phyloP scores from a whole-genome alignment of 2,329 filamentous ascomycete genomes.

The Exophiala viscosa region DNA sequence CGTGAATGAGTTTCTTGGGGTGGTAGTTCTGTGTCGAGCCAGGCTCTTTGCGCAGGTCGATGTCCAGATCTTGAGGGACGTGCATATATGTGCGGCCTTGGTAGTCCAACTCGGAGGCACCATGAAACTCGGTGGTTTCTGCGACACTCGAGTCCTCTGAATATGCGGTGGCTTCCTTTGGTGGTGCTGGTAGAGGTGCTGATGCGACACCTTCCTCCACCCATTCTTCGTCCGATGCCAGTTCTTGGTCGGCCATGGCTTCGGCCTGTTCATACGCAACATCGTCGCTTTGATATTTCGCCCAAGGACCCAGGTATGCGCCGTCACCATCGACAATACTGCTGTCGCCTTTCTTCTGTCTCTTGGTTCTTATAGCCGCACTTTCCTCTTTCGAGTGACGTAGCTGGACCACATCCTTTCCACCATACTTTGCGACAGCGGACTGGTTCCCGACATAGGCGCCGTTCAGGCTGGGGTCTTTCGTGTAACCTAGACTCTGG shows the following conservation, averaged over 20 bases:
- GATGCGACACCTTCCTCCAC: conserved; percentile 68
- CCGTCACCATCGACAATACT: conserved; percentile 79
- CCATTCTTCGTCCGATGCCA: conserved; percentile 75
- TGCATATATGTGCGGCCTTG: conserved; percentile 98
- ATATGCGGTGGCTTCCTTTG: conserved; percentile 51
- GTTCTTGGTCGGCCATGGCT: conserved; percentile 65
- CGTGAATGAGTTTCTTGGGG: conserved; percentile 88
- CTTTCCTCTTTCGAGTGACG: conserved; percentile 67
- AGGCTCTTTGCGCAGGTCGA: conserved; percentile 76
- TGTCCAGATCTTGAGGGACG: conserved; percentile 81
- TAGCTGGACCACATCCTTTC: conserved; percentile 53
- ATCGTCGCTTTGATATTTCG: conserved; percentile 71
- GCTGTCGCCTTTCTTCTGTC: conserved; percentile 81
- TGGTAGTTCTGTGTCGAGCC: conserved; percentile 84
- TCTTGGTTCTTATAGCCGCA: conserved; percentile 63
- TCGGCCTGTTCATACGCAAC: conserved; percentile 65
- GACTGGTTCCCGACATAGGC: conserved; percentile 48
- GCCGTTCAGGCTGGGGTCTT: conserved; percentile 43
- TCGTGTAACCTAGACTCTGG: conserved; percentile 59
- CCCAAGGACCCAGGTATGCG: conserved; percentile 94
- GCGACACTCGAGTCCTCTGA: conserved; percentile 57
- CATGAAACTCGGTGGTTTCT: conserved; percentile 86
- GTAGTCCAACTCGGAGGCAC: conserved; percentile 80
- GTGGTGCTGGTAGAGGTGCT: conserved; percentile 46
- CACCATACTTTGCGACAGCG: conserved; percentile 43